Conservation (phyloP, 768 basidiomycete genomes). For the Cytidiella melzeri region DNA sequence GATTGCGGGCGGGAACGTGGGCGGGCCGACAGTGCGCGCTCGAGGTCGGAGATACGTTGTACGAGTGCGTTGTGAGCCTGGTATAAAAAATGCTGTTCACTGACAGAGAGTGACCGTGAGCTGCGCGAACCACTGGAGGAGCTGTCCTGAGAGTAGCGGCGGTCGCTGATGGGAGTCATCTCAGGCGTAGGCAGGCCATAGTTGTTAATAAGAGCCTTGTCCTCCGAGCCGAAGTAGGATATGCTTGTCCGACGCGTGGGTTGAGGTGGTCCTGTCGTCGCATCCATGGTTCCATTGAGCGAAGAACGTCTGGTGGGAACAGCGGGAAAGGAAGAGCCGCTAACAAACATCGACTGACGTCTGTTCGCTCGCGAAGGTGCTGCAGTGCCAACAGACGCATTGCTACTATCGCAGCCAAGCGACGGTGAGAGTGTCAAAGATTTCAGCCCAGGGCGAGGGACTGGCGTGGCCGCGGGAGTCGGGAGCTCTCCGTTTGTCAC, state of each 20-base stretch:
- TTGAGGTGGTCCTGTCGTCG: constrained; percentile 15
- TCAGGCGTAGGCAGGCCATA: constrained; percentile 66
- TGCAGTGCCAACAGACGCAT: constrained; percentile 6
- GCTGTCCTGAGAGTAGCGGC: constrained; percentile 31
- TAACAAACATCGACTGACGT: constrained; percentile 29
- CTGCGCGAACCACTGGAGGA: constrained; percentile 23
- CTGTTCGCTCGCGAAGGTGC: constrained; percentile 20
- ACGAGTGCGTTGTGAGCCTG: constrained; percentile 80
- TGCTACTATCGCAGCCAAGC: constrained; percentile 12
- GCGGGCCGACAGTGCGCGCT: constrained; percentile 54
- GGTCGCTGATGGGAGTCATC: constrained; percentile 59
- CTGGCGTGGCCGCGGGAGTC: constrained; percentile 46
- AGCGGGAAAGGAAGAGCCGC: constrained; percentile 24
- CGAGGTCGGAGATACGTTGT: constrained; percentile 75
- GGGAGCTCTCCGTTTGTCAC: constrained; percentile 20
- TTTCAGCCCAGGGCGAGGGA: constrained; percentile 44
- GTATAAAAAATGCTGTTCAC: constrained; percentile 82
- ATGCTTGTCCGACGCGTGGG: constrained; percentile 59
- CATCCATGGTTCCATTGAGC: constrained; percentile 27
- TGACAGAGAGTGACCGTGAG: constrained; percentile 46
- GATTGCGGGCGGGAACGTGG: constrained; percentile 35
- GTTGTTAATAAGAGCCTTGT: constrained; percentile 28
- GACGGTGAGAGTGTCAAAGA: constrained; percentile 42
- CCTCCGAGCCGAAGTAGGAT: constrained; percentile 55
- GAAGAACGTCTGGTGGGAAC: constrained; percentile 30